phyloP scores from a whole-genome alignment of 169 alveolate genomes.

The Cryptosporidium ryanae region DNA sequence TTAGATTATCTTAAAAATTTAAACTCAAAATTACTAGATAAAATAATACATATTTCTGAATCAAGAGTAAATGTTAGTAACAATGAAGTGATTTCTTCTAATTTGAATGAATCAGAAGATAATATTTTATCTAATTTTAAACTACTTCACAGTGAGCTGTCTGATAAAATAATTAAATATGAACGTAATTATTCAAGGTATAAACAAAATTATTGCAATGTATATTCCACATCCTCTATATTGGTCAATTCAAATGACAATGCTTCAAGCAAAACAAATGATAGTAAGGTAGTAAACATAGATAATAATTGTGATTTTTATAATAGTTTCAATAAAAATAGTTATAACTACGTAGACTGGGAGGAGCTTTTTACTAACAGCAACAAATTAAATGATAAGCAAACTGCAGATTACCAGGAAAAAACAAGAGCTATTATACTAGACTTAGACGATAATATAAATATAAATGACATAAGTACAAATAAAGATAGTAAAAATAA shows the following conservation, averaged over 20 bases:
- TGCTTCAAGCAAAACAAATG: no score
- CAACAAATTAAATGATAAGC: not conserved
- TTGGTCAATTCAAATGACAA: no score
- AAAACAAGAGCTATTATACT: not conserved
- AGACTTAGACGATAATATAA: slow-evolving; percentile 1
- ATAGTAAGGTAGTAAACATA: not conserved
- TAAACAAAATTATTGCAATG: no score
- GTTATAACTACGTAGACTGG: no score
- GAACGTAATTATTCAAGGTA: no score
- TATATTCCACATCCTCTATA: no score
- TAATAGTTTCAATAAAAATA: not conserved
- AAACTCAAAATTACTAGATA: not conserved
- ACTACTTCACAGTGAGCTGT: not conserved
- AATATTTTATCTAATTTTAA: not conserved
- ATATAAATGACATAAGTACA: not conserved
- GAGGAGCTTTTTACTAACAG: no score
- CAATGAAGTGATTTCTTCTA: no score
- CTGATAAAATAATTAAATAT: not conserved
- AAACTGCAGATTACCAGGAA: not conserved
- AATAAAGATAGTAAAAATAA: not conserved
- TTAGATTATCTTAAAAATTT: not conserved
- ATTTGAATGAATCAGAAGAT: no score
- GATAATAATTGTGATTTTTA: not conserved
- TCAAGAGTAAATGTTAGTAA: no score
- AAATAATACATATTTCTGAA: not conserved